Evolutionary conservation across 805 yeast species (phyloP), one percentile per base, ranked within the genome.

Genomic region (Lipomyces sp.): DNA sequence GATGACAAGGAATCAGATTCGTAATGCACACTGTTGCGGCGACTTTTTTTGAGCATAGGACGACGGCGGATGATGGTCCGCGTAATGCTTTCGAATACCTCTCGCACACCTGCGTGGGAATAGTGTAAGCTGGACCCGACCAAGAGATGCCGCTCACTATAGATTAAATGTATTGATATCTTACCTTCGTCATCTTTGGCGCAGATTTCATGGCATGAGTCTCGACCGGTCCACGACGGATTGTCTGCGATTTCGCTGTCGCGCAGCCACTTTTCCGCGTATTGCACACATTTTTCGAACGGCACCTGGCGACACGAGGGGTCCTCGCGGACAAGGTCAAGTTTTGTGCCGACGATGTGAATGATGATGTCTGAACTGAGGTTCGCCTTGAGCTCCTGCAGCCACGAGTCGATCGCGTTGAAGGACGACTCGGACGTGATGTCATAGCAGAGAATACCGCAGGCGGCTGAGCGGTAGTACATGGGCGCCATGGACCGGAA

Each of bases 401-500:
- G 59, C 70, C 70, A 66, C 31, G 68, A 63, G 45, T 66, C 67
- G 67, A 66, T 63, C 29, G 69, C 69, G 23, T 53, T 51, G 49
- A 66, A 66, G 26, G 68, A 65, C 11, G 67, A 65, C 42, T 56
- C 61, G 23, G 68, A 63, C 6, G 70, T 66, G 41, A 66, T 65
- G 53, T 66, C 70, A 50, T 66, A 66, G 54, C 70, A 66, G 29
- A 66, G 58, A 31, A 66, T 66, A 34, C 69, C 69, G 46, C 69
- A 66, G n/a, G 62, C 60, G 13, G 70, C 69, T 13, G 66, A 61
- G 28, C 70, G 80, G 70, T 66, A 66, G 53, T 66, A 66, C 65
- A 66, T 66, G n/a, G 70, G 70, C 1, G 70, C 90, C 72, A 89
- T 89, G 37, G 96, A 87, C 72, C 96, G 80, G 74, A 89, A 89